Conservation (phyloP, 129 eudicot species). For the Chrysanthemum seticuspe region DNA sequence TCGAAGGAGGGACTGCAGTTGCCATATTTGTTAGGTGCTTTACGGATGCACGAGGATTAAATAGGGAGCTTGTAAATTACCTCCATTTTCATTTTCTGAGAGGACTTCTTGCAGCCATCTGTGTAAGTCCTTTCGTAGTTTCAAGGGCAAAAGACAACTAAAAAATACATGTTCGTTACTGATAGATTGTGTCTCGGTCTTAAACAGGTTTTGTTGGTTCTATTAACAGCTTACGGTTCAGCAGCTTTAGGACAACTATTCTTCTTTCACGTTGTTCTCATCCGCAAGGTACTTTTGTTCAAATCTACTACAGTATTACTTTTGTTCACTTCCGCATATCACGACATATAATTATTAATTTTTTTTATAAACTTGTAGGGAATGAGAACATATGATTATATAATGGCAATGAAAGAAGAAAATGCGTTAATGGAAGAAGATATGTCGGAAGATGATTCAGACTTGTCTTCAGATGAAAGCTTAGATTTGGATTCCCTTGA, state of each 20-base stretch:
- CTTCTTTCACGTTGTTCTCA: slow-evolving; percentile 90
- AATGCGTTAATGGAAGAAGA: slow-evolving; percentile 55
- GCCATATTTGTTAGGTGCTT: slow-evolving; percentile 82
- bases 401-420: slow-evolving; percentile 86
- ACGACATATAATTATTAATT: not conserved
- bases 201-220: slow-evolving; percentile 60
- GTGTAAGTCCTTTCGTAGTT: slow-evolving; percentile 43
- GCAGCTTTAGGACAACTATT: slow-evolving; percentile 95
- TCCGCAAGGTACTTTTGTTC: slow-evolving; percentile 68
- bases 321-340: not conserved
- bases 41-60: slow-evolving; percentile 56
- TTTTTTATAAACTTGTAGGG: slow-evolving; percentile 41
- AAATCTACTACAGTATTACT: not conserved
- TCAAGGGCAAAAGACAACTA: not conserved
- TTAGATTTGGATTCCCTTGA: slow-evolving; percentile 47
- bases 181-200: slow-evolving; percentile 13
- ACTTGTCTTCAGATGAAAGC: slow-evolving; percentile 74
- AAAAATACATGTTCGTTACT: not conserved
- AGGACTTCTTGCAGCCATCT: slow-evolving; percentile 67
- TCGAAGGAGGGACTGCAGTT: slow-evolving; percentile 86
- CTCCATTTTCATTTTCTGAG: slow-evolving; percentile 67
- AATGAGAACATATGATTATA: slow-evolving; percentile 91
- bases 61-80: slow-evolving; percentile 48
- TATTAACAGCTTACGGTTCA: slow-evolving; percentile 67
- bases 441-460: slow-evolving; percentile 44